Base-by-base conservation (phyloP, 2,329 filamentous ascomycete genomes). In the Fusarium anguioides region DNA sequence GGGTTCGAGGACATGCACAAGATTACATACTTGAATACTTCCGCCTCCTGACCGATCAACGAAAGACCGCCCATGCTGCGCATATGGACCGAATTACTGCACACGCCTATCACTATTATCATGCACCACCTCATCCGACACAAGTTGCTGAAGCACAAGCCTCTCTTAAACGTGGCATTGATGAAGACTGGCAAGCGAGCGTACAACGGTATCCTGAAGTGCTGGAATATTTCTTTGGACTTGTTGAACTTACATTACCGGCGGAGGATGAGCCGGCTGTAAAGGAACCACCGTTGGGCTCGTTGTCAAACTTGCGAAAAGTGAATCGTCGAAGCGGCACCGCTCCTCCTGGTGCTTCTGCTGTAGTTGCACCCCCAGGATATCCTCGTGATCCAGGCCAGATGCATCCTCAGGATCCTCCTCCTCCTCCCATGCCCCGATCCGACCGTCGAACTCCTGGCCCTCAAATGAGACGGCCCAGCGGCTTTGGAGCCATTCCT, bases 131-230 rank as follows among this genome's bases (percentile, higher is more conserved):
- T 24, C 86, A 89, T 62, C 87, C 86, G 24, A 83, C 79, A 66
- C 85, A 93, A 73, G 85, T 93, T 50, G 81, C 84, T 36, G 84
- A 86, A 56, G 91, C 90, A 23, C 86, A 93, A 72, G 83, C 83
- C 17, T 83, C 85, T 46, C 82, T 93, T 62, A 92, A 93, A 78
- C 85, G 87, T 47, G 91, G 90, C 62, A 91, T 94, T 72, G 91
- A 94, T 72, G 89, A 91, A 64, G 91, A 94, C 79, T 95, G 91
- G 91, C 86, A 89, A 72, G 83, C 86, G 27, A 90, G 89, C 45
- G 91, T 94, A 36, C 86, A 92, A 71, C 85, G 89, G 53, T 95
- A 94, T 71, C 92, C 91, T 6, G 90, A 94, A 75, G 89, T 94
- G n/a, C 81, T 95, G 53, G 89, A 93, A 77, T 93, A 94, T 78